Evolutionary conservation across 352 stramenopile species (phyloP), one percentile per base, ranked within the genome.

Genomic region (Achlya hypogyna): DNA sequence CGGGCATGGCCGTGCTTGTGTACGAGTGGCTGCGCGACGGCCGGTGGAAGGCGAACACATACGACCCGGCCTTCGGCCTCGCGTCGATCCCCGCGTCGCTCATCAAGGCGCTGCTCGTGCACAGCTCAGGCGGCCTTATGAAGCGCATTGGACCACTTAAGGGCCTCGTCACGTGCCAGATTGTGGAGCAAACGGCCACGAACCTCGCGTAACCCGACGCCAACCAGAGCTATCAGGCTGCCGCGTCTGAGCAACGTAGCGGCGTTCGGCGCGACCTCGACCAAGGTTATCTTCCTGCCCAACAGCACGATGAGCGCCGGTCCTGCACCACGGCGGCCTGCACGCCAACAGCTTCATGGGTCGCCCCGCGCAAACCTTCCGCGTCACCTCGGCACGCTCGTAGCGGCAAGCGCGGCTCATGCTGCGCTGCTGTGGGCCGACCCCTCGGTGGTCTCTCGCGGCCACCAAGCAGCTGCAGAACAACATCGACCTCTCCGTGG

Each of bases 181-280:
- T 60, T 14, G 66, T 83, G 20, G 68, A 81, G 51, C 47, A 71
- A 12, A 54, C 59, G n/a, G 75, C 78, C 28, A 76, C 54, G 27
- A 62, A 56, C 2, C 65, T 93, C 23, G 62, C 53, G 20, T 93
- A 83, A 53, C 84, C 84, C n/a, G 83, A 89, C 58, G 63, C 86
- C 14, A 91, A 86, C 51, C 84, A 93, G 54, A 82, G 84, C 20
- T 93, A 93, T n/a, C 63, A 82, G 84, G 25, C 88, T 89, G 52
- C 84, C 84, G 2, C 88, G 91, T 70, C 76, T 93, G 54, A 84
- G 75, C 47, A 93, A 87, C 56, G 82, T 93, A 47, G 79, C 80
- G 4, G 22, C 28, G 10, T 67, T 67, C 59, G 60, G 60, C 14
- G 2, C 25, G 8, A 58, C 23, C 5, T 27, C 20, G 12, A 42